Evolutionary conservation across 2,329 filamentous ascomycete species (phyloP).

Genomic region (Penicillium concentricum): DNA sequence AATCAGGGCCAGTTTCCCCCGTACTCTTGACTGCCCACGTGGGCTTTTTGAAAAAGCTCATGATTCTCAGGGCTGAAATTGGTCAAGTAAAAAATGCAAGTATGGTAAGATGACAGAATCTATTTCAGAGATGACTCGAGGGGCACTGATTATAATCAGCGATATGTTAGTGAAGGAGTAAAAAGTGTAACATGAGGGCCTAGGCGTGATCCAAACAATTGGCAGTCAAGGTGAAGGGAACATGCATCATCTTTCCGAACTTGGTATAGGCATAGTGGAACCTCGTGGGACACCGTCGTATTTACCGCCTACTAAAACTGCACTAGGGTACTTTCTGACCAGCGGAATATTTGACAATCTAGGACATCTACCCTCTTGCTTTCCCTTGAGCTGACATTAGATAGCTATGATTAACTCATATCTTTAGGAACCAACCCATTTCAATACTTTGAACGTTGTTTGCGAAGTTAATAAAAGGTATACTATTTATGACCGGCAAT

Average conservation of each 20-base stretch:
- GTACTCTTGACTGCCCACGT: conserved; percentile 47
- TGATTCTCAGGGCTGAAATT: not conserved
- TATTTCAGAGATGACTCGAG: not conserved
- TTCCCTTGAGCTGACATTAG: not conserved
- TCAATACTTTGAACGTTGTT: not conserved
- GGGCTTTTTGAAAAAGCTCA: conserved; percentile 57
- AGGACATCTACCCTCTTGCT: not conserved
- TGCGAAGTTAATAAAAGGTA: not conserved
- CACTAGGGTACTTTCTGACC: not conserved
- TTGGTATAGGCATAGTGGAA: not conserved
- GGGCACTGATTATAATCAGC: not conserved
- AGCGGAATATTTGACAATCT: not conserved
- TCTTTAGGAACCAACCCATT: too few relatives aligned
- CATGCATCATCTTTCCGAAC: not conserved
- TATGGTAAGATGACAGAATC: not conserved
- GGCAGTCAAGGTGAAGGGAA: not conserved
- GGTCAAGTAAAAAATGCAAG: not conserved
- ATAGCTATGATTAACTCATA: rapidly evolving
- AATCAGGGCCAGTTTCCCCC: conserved; percentile 37
- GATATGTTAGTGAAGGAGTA: not conserved
- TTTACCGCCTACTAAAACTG: not conserved
- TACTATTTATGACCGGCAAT: not conserved
- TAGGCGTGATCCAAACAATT: not conserved
- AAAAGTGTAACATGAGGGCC: not conserved
- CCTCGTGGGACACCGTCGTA: not conserved